Percentiles rank a stretch among this genome's conserved stretches.
Conservation (phyloP, 2,329 filamentous ascomycete genomes). For the Cladosporium cucumerinum region DNA sequence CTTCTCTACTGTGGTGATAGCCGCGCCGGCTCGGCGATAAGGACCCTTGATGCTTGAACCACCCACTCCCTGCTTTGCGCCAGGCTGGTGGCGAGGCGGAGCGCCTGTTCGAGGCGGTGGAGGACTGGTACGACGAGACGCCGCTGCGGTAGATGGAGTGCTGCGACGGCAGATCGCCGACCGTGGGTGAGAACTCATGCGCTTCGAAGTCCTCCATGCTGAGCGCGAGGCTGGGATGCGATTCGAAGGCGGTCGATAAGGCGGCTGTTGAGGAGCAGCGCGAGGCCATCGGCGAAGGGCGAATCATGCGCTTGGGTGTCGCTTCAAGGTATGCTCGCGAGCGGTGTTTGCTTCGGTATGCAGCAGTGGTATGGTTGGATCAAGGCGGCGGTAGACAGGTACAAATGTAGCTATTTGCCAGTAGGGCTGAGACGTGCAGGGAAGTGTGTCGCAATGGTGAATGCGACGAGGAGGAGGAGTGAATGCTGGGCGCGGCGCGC, state of each 20-base stretch:
- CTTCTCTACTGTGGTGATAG: conserved; percentile 51
- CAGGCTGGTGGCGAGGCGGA: conserved; percentile 67
- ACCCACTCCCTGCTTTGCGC: conserved; percentile 57
- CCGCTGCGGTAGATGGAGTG: conserved; percentile 59
- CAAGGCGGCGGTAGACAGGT: conserved; percentile 5
- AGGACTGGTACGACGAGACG: conserved; percentile 31
- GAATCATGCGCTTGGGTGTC: conserved; percentile 19
- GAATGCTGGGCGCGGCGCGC: conserved; percentile 5
- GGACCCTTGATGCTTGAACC: conserved; percentile 48
- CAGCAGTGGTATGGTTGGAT: neutral
- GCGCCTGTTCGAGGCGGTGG: conserved; percentile 48
- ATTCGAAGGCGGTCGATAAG: conserved; percentile 33
- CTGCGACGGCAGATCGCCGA: conserved; percentile 55
- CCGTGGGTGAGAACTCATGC: conserved; percentile 51
- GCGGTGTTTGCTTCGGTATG: neutral
- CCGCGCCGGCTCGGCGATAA: conserved; percentile 45
- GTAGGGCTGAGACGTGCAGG: conserved; percentile 18
- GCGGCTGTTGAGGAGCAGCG: conserved; percentile 21
- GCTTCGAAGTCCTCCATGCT: conserved; percentile 62
- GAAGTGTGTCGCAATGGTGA: conserved; percentile 17
- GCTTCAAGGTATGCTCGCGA: conserved; percentile 1
- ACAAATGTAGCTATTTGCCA: conserved; percentile 10
- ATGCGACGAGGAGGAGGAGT: conserved; percentile 1
- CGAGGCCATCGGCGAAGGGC: conserved; percentile 21
- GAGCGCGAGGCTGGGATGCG: conserved; percentile 56